A percentile compares a stretch with the other conserved stretches of the same genome.
phyloP scores from a whole-genome alignment of 352 stramenopile species.

The Ophiocytium majus region DNA sequence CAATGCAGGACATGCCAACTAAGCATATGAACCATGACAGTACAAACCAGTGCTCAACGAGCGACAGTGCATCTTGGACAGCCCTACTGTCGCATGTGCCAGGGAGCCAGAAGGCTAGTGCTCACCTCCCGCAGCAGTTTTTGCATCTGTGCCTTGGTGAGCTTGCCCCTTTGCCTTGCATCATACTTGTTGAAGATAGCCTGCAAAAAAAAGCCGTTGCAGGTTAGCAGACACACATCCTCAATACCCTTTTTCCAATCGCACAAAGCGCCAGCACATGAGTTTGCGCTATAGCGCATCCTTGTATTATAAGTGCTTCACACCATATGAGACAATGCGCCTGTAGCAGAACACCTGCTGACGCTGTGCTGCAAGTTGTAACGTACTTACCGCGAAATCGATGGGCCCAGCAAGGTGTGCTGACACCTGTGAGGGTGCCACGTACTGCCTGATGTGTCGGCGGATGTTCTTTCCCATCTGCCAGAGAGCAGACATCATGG shows the following conservation, averaged over 20 bases:
- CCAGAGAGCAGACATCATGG: background rate
- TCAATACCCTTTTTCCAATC: too few species aligned
- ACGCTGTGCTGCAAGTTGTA: conserved; percentile 36
- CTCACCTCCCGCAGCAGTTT: conserved; percentile 32
- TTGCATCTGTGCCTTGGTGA: conserved; percentile 40
- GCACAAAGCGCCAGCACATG: too few species aligned
- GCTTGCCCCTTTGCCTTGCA: conserved; percentile 25
- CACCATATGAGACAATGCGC: too few species aligned
- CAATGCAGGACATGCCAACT: too few species aligned
- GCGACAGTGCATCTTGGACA: too few species aligned
- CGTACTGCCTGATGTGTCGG: conserved; percentile 50
- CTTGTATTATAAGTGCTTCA: too few species aligned
- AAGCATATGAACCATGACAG: too few species aligned
- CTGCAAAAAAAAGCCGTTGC: conserved; percentile 42
- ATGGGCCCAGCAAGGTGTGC: conserved; percentile 35
- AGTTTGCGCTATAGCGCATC: too few species aligned
- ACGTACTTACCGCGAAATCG: conserved; percentile 46
- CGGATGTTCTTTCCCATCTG: conserved; percentile 52
- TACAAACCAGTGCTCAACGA: too few species aligned
- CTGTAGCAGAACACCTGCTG: conserved; percentile 45
- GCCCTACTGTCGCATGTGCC: too few species aligned
- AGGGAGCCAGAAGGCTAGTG: too few species aligned
- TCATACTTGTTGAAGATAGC: conserved; percentile 55
- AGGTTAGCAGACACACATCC: too few species aligned
- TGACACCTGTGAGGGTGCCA: conserved; percentile 38